phyloP scores from a whole-genome alignment of 805 yeast species.

The Nakazawaea siamensis region DNA sequence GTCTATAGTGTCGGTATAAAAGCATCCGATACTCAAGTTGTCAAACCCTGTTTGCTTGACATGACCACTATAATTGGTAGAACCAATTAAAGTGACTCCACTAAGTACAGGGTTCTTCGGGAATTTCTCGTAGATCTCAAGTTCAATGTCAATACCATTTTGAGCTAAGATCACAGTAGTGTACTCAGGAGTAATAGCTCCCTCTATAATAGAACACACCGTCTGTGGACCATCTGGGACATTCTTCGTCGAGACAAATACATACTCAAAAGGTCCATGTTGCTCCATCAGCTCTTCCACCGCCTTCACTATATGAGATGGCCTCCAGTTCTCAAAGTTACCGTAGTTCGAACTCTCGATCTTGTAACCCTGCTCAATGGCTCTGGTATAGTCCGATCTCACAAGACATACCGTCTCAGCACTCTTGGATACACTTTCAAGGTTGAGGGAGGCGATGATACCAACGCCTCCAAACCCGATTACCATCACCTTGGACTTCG shows the following conservation, averaged over 20 bases:
- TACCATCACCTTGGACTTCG: slow-evolving; percentile 37
- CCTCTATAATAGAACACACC: slow-evolving; percentile 27
- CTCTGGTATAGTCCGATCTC: slow-evolving; percentile 53
- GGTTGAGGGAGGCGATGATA: slow-evolving; percentile 60
- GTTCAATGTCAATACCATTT: slow-evolving; percentile 32
- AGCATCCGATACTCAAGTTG: slow-evolving; percentile 23
- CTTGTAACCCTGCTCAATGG: slow-evolving; percentile 41
- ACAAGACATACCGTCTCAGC: slow-evolving; percentile 44
- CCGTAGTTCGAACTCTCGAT: slow-evolving; percentile 60
- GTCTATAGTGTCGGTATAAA: slow-evolving; percentile 18
- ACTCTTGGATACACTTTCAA: slow-evolving; percentile 35
- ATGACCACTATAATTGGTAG: slow-evolving; percentile 17
- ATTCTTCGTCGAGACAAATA: slow-evolving; percentile 51
- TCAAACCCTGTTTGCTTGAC: slow-evolving; percentile 25
- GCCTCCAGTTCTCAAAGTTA: slow-evolving; percentile 43
- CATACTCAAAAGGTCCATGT: slow-evolving; percentile 35
- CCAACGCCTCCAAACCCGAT: slow-evolving; percentile 87
- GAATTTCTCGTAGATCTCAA: slow-evolving; percentile 23
- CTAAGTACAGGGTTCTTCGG: slow-evolving; percentile 26
- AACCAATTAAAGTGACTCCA: slow-evolving; percentile 28
- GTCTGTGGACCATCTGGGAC: slow-evolving; percentile 39
- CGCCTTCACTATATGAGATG: slow-evolving; percentile 30
- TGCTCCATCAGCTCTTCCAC: slow-evolving; percentile 34
- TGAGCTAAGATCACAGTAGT: slow-evolving; percentile 26
- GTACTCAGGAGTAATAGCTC: slow-evolving; percentile 22